Conservation (phyloP, 2,329 filamentous ascomycete species). For the Exophiala sp. region DNA sequence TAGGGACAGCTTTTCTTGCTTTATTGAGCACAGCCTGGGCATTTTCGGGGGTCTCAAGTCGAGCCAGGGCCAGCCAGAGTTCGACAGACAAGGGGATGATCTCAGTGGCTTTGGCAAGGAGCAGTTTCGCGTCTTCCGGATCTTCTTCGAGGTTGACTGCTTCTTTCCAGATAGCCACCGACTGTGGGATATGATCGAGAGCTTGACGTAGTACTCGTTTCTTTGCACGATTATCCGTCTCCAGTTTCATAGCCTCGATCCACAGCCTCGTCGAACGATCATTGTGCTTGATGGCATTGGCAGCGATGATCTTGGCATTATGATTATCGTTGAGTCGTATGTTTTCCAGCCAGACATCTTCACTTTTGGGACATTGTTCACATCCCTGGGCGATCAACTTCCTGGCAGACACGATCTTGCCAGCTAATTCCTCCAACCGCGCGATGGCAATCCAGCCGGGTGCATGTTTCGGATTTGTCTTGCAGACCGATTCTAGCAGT, state of each 20-base stretch:
- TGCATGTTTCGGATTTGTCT: conserved; percentile 90
- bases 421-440: conserved; percentile 83
- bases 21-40: conserved; percentile 93
- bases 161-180: conserved; percentile 96
- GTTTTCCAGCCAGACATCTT: conserved; percentile 93
- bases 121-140: conserved; percentile 73
- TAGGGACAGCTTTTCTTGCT: conserved; percentile 87
- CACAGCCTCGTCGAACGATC: conserved; percentile 81
- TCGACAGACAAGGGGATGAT: conserved; percentile 91
- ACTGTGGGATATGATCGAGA: conserved; percentile 86
- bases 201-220: conserved; percentile 90
- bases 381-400: conserved; percentile 84
- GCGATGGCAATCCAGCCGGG: conserved; percentile 95
- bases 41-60: conserved; percentile 81
- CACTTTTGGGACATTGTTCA: conserved; percentile 83
- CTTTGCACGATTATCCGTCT: conserved; percentile 73
- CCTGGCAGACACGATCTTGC: conserved; percentile 81
- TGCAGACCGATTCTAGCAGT: conserved; percentile 91
- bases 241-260: conserved; percentile 92
- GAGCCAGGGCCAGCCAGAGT: conserved; percentile 87
- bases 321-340: conserved; percentile 86
- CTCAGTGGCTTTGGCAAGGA: conserved; percentile 91
- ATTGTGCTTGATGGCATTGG: conserved; percentile 87
- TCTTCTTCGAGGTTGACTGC: conserved; percentile 93
- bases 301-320: conserved; percentile 93